Evolutionary conservation across 306 rosid genomes (phyloP).

Genomic region (Parietaria judaica): DNA sequence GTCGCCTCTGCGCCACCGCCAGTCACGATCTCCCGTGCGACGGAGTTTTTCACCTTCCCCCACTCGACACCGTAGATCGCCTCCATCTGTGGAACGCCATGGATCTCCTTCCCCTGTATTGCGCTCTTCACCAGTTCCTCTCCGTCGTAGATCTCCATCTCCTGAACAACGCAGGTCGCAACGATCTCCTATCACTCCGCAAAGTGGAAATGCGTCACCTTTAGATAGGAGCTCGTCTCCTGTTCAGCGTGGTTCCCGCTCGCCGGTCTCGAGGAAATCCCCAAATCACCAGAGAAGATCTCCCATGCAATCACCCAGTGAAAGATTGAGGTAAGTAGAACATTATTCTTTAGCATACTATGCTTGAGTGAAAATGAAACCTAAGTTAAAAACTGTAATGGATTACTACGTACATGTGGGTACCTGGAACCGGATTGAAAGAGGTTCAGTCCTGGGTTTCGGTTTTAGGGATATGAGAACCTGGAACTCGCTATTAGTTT

Average conservation of each 20-base stretch:
- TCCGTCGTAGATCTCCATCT: slow-evolving; percentile 25
- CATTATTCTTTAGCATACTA: not conserved
- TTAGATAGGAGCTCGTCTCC: slow-evolving; percentile 48
- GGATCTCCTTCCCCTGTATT: slow-evolving; percentile 36
- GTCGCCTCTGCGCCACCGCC: slow-evolving; percentile 18
- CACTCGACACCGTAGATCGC: slow-evolving; percentile 31
- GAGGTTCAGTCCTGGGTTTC: too few relatives aligned
- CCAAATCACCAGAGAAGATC: slow-evolving; percentile 30
- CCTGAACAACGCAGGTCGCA: slow-evolving; percentile 24
- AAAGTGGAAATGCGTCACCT: slow-evolving; percentile 31
- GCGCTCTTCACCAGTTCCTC: slow-evolving; percentile 18
- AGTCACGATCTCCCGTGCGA: slow-evolving; percentile 7
- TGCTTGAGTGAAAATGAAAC: too few relatives aligned
- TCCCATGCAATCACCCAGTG: slow-evolving; percentile 38
- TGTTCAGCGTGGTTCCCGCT: slow-evolving; percentile 28
- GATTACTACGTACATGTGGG: too few relatives aligned
- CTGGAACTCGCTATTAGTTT: too few relatives aligned
- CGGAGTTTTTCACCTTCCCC: slow-evolving; percentile 40
- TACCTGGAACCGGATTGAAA: too few relatives aligned
- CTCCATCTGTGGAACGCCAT: slow-evolving; percentile 28
- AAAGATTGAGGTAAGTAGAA: slow-evolving; percentile 42
- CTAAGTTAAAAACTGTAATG: too few relatives aligned
- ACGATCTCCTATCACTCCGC: slow-evolving; percentile 40
- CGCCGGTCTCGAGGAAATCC: slow-evolving; percentile 32
- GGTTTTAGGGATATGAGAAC: too few relatives aligned